A percentile compares a stretch with the other conserved stretches of the same genome.
Conservation (phyloP, 192 early-diverging fungal genomes). For the Coemansia sp. region DNA sequence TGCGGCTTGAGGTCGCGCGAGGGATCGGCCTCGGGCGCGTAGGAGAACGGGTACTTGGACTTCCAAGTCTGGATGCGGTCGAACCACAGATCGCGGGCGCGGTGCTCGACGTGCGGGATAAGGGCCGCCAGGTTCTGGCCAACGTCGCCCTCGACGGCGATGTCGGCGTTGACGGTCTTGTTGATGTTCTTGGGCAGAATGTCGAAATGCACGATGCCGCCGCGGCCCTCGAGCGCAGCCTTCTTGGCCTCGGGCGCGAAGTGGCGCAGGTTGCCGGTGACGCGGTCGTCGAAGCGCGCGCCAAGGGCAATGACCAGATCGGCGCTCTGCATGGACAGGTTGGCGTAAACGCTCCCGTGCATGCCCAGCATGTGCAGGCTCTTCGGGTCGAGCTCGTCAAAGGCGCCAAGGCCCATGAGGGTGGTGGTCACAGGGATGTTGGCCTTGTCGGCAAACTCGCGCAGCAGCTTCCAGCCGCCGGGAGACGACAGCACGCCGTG, state of each 20-base stretch:
- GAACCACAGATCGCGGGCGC: constrained; percentile 81
- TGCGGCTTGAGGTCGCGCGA: constrained; percentile 83
- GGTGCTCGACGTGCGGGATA: constrained; percentile 71
- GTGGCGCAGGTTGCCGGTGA: constrained; percentile 84
- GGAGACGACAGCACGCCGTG: constrained; percentile 82
- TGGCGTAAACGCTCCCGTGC: constrained; percentile 97
- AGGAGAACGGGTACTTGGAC: constrained; percentile 85
- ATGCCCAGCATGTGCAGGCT: constrained; percentile 98
- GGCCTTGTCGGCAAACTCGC: constrained; percentile 77
- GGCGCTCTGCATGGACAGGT: constrained; percentile 95
- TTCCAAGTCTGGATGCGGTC: constrained; percentile 84
- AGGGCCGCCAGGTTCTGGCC: constrained; percentile 78
- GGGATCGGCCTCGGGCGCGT: constrained; percentile 59
- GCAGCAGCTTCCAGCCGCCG: constrained; percentile 77
- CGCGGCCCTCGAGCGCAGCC: constrained; percentile 81
- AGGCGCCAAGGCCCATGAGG: constrained; percentile 86
- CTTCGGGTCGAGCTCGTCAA: constrained; percentile 86
- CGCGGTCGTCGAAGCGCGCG: constrained; percentile 97
- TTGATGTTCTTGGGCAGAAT: constrained; percentile 99
- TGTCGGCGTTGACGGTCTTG: constrained; percentile 89
- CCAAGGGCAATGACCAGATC: constrained; percentile 94
- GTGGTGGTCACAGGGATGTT: constrained; percentile 99
- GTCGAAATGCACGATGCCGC: constrained; percentile 98
- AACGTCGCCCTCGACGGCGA: constrained; percentile 94
- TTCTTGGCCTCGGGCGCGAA: constrained; percentile 92